Evolutionary conservation across 1,284 basidiomycete species (phyloP), one percentile per base, ranked within the genome.

Genomic region (Neolentinus lepideus): DNA sequence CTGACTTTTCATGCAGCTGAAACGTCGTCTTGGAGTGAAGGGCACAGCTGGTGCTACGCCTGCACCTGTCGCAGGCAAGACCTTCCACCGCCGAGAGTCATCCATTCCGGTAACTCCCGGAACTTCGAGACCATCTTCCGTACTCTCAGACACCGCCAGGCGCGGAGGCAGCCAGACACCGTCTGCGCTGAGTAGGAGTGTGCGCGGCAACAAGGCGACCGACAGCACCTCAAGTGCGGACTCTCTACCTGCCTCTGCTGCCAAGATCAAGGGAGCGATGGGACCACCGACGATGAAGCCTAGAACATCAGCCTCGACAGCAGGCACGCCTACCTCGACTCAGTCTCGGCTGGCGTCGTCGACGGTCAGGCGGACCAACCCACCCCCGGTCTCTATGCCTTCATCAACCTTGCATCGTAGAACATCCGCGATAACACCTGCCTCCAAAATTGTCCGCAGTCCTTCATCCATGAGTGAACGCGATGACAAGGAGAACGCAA

Each of bases 401-500:
- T 46, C 56, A 19, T 51, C 46, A 38, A 50, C 35, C 48, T 14
- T 21, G 24, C 53, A 51, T n/a, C 56, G 56, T 19, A 26, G 53
- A 16, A 31, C 56, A 2, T 54, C 56, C 19, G 54, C 56, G 21
- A 36, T 53, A 12, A 52, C 51, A 3, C 46, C 56, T 16, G 35
- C 53, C 11, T 33, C 24, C 8, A 46, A 29, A 2, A 29, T 19
- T 26, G 33, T 29, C 14, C 19, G 25, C n/a, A 57, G 56, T 33
- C 53, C 53, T 3, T 26, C 38, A 11, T 29, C 47, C n/a, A 43
- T 43, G 8, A 48, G 46, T 29, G 50, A 57, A 25, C 36, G 24
- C 21, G 53, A 51, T 19, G 57, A 58, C 48, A 58, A 58, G 45
- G 57, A 58, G 57, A 58, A 58, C 46, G 29, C 27, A n/a, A 54